Percentiles rank a stretch among this genome's conserved stretches.
phyloP scores from a whole-genome alignment of 345 rosid genomes.

The Acer saccharum region DNA sequence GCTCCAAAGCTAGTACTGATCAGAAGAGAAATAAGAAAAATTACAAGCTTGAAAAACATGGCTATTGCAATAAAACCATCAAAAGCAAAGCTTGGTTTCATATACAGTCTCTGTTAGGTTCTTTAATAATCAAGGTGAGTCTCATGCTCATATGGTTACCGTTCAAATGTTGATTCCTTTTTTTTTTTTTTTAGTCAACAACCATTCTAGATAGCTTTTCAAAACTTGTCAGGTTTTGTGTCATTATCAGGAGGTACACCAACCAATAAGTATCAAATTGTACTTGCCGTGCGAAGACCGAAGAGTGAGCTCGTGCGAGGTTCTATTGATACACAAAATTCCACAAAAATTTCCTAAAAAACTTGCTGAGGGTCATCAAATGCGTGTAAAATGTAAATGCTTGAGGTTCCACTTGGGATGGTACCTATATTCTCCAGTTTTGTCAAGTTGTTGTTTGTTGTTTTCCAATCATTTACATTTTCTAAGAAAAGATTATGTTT shows the following conservation, averaged over 20 bases:
- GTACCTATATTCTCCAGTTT: too few relatives aligned
- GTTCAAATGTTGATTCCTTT: not conserved
- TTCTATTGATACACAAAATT: too few relatives aligned
- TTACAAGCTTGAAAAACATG: conserved; percentile 23
- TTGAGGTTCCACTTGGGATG: too few relatives aligned
- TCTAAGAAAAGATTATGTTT: too few relatives aligned
- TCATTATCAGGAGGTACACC: not conserved
- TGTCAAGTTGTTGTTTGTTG: too few relatives aligned
- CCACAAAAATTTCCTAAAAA: not conserved
- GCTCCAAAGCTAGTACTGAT: conserved; percentile 1
- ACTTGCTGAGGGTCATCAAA: not conserved
- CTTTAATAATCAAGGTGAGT: not conserved
- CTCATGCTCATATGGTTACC: not conserved
- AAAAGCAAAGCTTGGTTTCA: not conserved
- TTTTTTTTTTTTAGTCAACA: too few relatives aligned
- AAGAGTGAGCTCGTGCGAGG: too few relatives aligned
- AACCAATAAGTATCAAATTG: not conserved
- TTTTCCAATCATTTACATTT: too few relatives aligned
- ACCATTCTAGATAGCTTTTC: too few relatives aligned
- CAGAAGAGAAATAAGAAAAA: not conserved
- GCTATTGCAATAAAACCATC: not conserved
- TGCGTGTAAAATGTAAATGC: not conserved
- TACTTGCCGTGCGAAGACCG: not conserved
- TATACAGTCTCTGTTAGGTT: not conserved
- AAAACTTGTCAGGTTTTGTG: not conserved